Evolutionary conservation across 495 filamentous ascomycete genomes (phyloP).

Genomic region (Cetradonia linearis): DNA sequence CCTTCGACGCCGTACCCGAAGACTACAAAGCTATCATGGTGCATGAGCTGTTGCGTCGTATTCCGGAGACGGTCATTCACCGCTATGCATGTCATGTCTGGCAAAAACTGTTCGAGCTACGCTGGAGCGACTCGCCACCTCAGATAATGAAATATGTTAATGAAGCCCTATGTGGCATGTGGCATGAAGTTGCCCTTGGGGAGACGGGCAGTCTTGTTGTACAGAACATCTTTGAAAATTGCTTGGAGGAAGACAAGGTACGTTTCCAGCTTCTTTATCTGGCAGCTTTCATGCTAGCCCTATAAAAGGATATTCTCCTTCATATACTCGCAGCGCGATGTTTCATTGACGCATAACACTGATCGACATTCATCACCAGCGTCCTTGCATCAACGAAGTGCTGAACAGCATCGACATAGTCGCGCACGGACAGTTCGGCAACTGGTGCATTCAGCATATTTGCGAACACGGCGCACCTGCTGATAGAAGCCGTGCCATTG

Average conservation of each 20-base stretch:
- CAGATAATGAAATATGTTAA: constrained; percentile 99
- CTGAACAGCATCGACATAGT: constrained; percentile 88
- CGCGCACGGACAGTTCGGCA: constrained; percentile 96
- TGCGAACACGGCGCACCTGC: constrained; percentile 91
- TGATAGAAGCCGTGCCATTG: constrained; percentile 85
- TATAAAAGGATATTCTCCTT: no score
- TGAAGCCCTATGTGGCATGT: constrained; percentile 89
- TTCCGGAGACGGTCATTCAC: constrained; percentile 96
- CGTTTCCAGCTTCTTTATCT: constrained; percentile 16
- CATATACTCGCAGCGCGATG: no score
- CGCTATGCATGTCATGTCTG: constrained; percentile 98
- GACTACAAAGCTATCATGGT: constrained; percentile 98
- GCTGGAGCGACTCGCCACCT: constrained; percentile 88
- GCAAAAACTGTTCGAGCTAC: constrained; percentile 98
- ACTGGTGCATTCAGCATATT: constrained; percentile 99
- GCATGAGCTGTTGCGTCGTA: constrained; percentile 85
- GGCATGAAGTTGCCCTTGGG: constrained; percentile 94
- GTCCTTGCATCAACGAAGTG: constrained; percentile 93
- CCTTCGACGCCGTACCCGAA: constrained; percentile 92
- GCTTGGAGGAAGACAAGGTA: constrained; percentile 97
- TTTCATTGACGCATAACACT: background rate
- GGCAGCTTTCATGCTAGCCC: background rate
- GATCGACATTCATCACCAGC: constrained; percentile 45
- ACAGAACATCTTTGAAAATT: constrained; percentile 99
- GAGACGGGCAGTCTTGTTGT: constrained; percentile 97